Evolutionary conservation across 441 rosid genomes (phyloP), one percentile per base, ranked within the genome.

Genomic region (Pelargonium australe): DNA sequence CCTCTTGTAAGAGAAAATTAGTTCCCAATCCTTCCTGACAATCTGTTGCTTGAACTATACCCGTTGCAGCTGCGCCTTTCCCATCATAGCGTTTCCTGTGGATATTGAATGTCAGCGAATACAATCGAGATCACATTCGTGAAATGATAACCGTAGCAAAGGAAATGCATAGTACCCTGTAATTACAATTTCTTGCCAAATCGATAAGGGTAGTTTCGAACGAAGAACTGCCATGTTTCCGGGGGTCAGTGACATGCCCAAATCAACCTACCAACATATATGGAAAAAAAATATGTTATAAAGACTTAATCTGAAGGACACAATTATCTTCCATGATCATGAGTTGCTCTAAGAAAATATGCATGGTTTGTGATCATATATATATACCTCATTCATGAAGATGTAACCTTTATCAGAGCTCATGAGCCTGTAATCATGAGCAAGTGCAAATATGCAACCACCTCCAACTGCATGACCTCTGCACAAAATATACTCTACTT

Each of bases 361-460:
- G 6, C 6, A 34, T 34, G 37, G 37, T 34, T 34, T 34, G 37
- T 34, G 37, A 34, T 34, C 37, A 34, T 20, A 20, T 20, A 20
- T 34, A 34, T 34, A 34, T 34, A 70, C 70, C 63, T 67, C 71
- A 31, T 72, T 67, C 75, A 67, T 72, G 75, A 67, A 67, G 63
- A 72, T 34, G 37, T 67, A 67, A 34, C 67, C 31, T 2, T 49
- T 47, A 11, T 61, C 43, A 45, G 71, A 58, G 61, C 67, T 72
- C 75, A 61, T 45, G 20, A 72, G 61, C 75, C 76, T 67, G 68
- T 67, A 49, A 37, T 68, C 76, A 62, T 1, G 57, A 34, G 76
- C 76, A 49, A 73, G 68, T n/a, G 71, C 71, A 16, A 73, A 68
- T 20, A 63, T 16, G 20, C 68, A 67, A 12, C 71, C 76, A 7